These are phyloP conservation scores for Farysia itapuensis DNA, from an alignment of 1,284 basidiomycete species.

Conservation along the genomic window DNA sequence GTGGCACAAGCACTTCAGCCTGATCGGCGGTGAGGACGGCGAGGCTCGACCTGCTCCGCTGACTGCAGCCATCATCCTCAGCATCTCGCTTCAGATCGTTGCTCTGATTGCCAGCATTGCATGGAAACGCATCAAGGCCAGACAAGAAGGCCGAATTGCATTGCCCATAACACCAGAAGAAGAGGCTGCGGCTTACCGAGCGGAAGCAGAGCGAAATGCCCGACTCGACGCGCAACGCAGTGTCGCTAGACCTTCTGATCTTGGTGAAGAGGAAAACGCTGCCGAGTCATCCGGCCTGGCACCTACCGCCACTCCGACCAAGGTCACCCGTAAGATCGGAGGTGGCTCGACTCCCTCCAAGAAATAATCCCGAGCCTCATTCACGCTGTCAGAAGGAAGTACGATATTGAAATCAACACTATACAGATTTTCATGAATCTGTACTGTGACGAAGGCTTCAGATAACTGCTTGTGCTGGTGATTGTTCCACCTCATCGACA, in stretches of 20 bases:
- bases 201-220: conserved; percentile 21
- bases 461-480: no score
- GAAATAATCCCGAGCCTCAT: no score
- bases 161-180: conserved; percentile 36
- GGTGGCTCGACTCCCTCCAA: conserved; percentile 13
- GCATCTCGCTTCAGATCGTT: conserved; percentile 35
- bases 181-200: conserved; percentile 27
- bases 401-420: no score
- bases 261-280: conserved; percentile 20
- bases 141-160: conserved; percentile 42
- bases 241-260: conserved; percentile 2
- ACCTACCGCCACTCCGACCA: conserved; percentile 7
- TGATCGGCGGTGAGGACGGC: conserved; percentile 27
- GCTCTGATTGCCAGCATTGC: conserved; percentile 38
- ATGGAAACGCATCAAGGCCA: conserved; percentile 38
- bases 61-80: conserved; percentile 40
- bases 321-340: conserved; percentile 32
- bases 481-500: no score
- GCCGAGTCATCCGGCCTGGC: conserved; percentile 18
- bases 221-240: not conserved
- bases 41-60: conserved; percentile 40
- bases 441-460: no score
- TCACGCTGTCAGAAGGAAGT: no score
- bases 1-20: conserved; percentile 37
- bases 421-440: no score